These are phyloP conservation scores for Domatiomyces catenatus DNA, from an alignment of 2,329 filamentous ascomycete species.

Conservation along the genomic window DNA sequence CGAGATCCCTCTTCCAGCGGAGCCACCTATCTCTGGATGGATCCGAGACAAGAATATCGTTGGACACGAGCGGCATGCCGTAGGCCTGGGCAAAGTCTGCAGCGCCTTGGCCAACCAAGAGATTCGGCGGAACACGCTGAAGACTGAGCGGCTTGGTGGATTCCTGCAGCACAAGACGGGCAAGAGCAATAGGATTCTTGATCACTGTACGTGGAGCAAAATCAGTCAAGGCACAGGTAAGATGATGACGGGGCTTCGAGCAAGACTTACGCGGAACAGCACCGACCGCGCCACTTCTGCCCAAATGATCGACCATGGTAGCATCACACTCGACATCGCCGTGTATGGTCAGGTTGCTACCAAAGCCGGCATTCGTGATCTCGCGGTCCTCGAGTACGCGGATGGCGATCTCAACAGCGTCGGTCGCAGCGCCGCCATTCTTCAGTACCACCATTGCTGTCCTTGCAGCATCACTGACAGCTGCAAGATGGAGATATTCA, in stretches of 20 bases:
- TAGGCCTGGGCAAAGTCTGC: constrained; percentile 71
- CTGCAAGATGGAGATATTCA: constrained; percentile 66
- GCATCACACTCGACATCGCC: constrained; percentile 91
- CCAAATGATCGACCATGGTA: constrained; percentile 76
- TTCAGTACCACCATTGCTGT: constrained; percentile 69
- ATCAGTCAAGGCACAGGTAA: constrained; percentile 13
- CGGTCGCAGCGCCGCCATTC: constrained; percentile 62
- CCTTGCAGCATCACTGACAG: constrained; percentile 74
- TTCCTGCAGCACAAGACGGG: constrained; percentile 64
- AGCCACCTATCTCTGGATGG: constrained; percentile 63
- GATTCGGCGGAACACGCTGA: constrained; percentile 78
- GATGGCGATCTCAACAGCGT: constrained; percentile 81
- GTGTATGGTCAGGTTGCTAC: constrained; percentile 84
- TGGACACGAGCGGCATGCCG: constrained; percentile 55
- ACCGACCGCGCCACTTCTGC: constrained; percentile 83
- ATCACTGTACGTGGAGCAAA: constrained; percentile 44
- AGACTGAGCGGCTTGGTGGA: constrained; percentile 66
- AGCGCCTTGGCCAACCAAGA: constrained; percentile 74
- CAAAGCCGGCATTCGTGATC: constrained; percentile 91
- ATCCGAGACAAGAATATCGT: constrained; percentile 64
- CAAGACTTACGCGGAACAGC: constrained; percentile 63
- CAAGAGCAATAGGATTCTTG: constrained; percentile 80
- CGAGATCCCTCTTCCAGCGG: constrained; percentile 59
- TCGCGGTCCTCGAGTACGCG: constrained; percentile 80
- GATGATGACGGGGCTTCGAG: background rate